Percentiles rank a stretch among this genome's conserved stretches.
Evolutionary conservation across 1,284 basidiomycete genomes (phyloP).

Genomic region (Pterulicium gracile): DNA sequence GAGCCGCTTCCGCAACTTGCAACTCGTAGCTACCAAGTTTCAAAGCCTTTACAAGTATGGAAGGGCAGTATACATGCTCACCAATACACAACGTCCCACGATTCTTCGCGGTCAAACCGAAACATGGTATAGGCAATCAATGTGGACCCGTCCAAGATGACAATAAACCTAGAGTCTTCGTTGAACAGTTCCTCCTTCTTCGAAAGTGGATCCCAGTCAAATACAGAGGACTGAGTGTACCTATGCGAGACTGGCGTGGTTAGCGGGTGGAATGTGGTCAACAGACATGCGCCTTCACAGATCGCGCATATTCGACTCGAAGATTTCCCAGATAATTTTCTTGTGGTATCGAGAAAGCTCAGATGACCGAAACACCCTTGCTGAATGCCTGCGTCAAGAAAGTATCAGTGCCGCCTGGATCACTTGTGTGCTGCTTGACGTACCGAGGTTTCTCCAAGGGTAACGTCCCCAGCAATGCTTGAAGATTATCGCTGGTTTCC

Average conservation of each 20-base stretch:
- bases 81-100: constrained; percentile 57
- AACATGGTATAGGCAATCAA: constrained; percentile 51
- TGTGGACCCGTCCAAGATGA: constrained; percentile 23
- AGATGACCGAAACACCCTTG: constrained; percentile 5
- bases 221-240: constrained; percentile 40
- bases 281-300: constrained; percentile 25
- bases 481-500: neutral
- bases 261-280: neutral
- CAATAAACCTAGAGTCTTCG: constrained; percentile 43
- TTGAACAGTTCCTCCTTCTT: constrained; percentile 57
- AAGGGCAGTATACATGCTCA: constrained; percentile 18
- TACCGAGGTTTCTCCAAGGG: neutral
- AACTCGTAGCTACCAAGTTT: constrained; percentile 53
- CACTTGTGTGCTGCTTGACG: neutral
- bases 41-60: constrained; percentile 2
- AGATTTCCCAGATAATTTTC: constrained; percentile 38
- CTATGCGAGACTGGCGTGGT: constrained; percentile 19
- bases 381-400: neutral
- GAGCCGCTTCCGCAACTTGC: constrained; percentile 36
- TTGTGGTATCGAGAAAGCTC: constrained; percentile 29
- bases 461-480: neutral
- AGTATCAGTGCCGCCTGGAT: neutral
- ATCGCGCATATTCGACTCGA: constrained; percentile 46
- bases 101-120: constrained; percentile 59
- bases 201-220: constrained; percentile 50